Evolutionary conservation across 805 yeast genomes (phyloP).

Genomic region (Yarrowia keelungensis): DNA sequence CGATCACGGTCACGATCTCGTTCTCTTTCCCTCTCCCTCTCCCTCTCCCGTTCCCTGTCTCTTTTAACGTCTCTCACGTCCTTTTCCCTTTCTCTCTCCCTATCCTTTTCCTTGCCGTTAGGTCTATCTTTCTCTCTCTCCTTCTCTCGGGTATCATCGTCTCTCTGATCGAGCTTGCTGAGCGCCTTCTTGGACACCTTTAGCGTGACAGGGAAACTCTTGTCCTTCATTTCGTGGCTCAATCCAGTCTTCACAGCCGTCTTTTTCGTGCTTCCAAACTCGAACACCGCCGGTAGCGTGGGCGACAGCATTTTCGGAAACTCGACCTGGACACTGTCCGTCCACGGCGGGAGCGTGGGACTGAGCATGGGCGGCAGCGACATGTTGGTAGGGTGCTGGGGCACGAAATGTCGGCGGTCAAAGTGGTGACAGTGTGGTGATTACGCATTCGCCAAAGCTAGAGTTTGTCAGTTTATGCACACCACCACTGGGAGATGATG

Average conservation of each 20-base stretch:
- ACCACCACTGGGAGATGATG: not conserved
- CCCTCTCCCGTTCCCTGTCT: not conserved
- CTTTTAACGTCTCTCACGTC: not conserved
- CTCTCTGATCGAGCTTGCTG: not conserved
- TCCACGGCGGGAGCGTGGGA: slow-evolving; percentile 51
- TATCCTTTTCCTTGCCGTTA: not conserved
- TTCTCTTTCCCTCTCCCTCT: not conserved
- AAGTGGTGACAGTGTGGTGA: not conserved
- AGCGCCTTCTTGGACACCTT: slow-evolving; percentile 21
- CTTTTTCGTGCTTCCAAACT: slow-evolving; percentile 24
- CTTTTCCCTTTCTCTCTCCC: not conserved
- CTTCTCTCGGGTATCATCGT: not conserved
- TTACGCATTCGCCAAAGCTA: not conserved
- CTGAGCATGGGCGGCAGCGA: slow-evolving; percentile 51
- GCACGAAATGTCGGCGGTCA: not conserved
- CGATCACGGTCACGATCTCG: not conserved
- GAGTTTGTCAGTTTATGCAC: slow-evolving; percentile 21
- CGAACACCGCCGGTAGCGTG: slow-evolving; percentile 51
- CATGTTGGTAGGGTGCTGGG: not conserved
- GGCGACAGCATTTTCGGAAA: slow-evolving; percentile 51
- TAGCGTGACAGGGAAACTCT: slow-evolving; percentile 24
- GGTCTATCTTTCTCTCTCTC: not conserved
- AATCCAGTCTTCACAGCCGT: slow-evolving; percentile 8
- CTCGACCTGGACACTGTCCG: slow-evolving; percentile 39
- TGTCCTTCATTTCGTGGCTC: slow-evolving; percentile 28